A percentile compares a stretch with the other conserved stretches of the same genome.
These are phyloP conservation scores for Gyromitra esculenta DNA, from an alignment of 2,329 filamentous ascomycete species.

Conservation along the genomic window DNA sequence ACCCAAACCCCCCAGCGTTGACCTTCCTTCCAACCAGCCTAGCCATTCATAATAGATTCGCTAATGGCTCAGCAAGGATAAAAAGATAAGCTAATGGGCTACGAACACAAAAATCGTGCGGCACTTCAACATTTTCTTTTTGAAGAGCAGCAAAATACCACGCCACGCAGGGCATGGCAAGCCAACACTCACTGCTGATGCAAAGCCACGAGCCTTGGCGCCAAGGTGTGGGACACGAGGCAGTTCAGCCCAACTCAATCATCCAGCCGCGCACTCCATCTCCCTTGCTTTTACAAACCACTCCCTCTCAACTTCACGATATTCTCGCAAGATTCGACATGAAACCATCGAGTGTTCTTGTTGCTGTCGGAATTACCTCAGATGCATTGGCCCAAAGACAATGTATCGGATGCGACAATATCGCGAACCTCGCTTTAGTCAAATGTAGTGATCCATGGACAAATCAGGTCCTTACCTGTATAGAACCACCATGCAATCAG, in stretches of 20 bases:
- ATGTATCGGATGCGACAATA: not conserved
- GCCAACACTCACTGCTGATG: not conserved
- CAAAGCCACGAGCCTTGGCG: slow-evolving; percentile 2
- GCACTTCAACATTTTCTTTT: not conserved
- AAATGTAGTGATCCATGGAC: not conserved
- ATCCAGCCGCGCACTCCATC: slow-evolving; percentile 10
- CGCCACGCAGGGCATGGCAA: not conserved
- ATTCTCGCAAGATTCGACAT: slow-evolving; percentile 6
- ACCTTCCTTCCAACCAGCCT: not conserved
- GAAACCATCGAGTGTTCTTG: not conserved
- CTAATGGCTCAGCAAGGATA: not conserved
- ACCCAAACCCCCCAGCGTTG: not conserved
- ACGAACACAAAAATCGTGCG: not conserved
- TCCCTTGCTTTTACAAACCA: not conserved
- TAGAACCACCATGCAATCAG: not conserved
- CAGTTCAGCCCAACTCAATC: slow-evolving; percentile 7
- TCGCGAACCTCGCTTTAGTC: not conserved
- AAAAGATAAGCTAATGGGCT: not conserved
- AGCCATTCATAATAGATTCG: not conserved
- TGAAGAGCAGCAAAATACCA: not conserved
- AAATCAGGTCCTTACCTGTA: not conserved
- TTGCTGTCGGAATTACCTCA: not conserved
- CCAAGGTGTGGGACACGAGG: slow-evolving; percentile 4
- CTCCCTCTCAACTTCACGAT: not conserved
- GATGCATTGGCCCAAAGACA: not conserved